Evolutionary conservation across 2,329 filamentous ascomycete genomes (phyloP).

Genomic region (Sporothrix pseudoabietina): DNA sequence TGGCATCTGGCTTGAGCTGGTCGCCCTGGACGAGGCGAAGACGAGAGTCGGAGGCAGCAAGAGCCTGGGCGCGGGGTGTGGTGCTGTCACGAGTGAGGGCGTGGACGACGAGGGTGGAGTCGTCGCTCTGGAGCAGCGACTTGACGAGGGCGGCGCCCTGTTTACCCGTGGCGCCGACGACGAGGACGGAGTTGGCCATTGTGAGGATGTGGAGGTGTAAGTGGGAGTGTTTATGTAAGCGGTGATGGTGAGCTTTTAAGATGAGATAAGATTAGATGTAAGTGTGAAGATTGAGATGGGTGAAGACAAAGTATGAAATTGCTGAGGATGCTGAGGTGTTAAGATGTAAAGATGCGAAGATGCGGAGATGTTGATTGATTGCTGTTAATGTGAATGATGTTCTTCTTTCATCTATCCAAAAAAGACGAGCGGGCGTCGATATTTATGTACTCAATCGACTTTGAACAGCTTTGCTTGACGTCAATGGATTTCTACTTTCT

Average conservation of each 20-base stretch:
- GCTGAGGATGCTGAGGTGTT: not conserved
- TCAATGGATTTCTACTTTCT: not conserved
- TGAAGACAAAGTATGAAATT: not conserved
- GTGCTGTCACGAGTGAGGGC: conserved; percentile 38
- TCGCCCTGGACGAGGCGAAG: conserved; percentile 44
- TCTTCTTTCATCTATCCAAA: not conserved
- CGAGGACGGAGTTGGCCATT: conserved; percentile 29
- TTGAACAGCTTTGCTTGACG: not conserved
- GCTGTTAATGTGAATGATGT: not conserved
- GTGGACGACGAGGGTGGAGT: conserved; percentile 33
- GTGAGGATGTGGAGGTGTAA: not conserved
- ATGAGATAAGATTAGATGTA: not conserved
- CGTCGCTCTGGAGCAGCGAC: conserved; percentile 29
- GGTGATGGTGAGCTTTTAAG: not conserved
- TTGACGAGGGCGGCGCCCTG: conserved; percentile 33
- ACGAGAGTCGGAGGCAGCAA: conserved; percentile 43
- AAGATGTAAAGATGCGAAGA: not conserved
- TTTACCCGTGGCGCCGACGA: conserved; percentile 35
- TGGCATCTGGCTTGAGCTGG: conserved; percentile 39
- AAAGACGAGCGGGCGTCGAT: not conserved
- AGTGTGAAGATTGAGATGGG: not conserved
- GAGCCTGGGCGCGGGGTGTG: conserved; percentile 39
- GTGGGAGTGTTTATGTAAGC: not conserved
- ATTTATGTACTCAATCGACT: conserved; percentile 1
- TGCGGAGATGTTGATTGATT: not conserved